Evolutionary conservation across 108 stramenopile genomes (phyloP), one percentile per base, ranked within the genome.

Genomic region (Conticribra weissflogii): DNA sequence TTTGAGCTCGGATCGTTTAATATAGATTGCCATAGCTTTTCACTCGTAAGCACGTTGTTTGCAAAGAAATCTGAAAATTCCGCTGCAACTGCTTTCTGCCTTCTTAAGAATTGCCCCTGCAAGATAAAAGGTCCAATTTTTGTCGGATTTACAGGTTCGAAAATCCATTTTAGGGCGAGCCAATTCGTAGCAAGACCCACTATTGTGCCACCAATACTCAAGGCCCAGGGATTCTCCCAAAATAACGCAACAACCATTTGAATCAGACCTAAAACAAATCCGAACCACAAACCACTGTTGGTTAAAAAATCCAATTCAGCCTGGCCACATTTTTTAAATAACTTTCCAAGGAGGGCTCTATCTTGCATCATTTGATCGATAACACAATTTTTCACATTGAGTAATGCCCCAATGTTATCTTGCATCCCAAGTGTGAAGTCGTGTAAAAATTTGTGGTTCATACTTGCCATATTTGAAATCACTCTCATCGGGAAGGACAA

Each of bases 221-320:
- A 72, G 19, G 80, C 85, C 97, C 97, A 97, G 14, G 95, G 95
- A 87, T 95, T 95, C 23, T 96, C 95, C 86, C 89, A 96, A 33
- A 97, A 86, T 44, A 97, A 72, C n/a, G 94, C 94, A 0, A 96
- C 87, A 25, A 82, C 66, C 97, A 96, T 97, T 81, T 97, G 97
- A 48, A 95, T 89, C 31, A 94, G 48, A 1, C 97, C 97, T 66
- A 97, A 55, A 18, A 96, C 53, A 63, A 97, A 97, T 4, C 97
- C 97, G 67, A 97, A 96, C 92, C 94, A 96, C n/a, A 97, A 73
- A 3, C 94, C 94, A 72, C 86, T 87, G 48, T 95, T 90, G 14
- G 88, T 90, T 22, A 93, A 61, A 81, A 93, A 93, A 32, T 94
- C 90, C 0, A 95, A 81, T 67, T 95, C 94, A 45, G 79, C 79